phyloP scores from a whole-genome alignment of 2,329 filamentous ascomycete genomes.

The Macrophomina phaseolina region DNA sequence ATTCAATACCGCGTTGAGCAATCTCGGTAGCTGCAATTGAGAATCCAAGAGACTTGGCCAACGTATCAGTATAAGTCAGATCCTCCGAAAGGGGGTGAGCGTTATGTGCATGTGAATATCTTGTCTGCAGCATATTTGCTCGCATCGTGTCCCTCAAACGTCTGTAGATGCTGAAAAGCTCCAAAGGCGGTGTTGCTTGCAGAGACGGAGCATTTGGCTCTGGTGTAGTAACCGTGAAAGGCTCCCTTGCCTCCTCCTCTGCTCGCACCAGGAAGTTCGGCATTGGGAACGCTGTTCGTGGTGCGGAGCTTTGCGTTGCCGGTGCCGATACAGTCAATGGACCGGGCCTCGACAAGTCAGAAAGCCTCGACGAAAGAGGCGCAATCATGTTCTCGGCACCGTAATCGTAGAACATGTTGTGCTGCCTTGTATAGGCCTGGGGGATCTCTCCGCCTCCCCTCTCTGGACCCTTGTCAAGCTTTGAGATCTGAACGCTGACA shows the following conservation, averaged over 20 bases:
- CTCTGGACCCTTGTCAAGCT: constrained; percentile 55
- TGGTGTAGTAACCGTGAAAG: constrained; percentile 9
- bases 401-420: constrained; percentile 59
- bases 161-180: constrained; percentile 62
- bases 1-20: constrained; percentile 82
- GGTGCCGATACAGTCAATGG: constrained; percentile 11
- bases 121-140: constrained; percentile 56
- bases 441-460: constrained; percentile 34
- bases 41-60: constrained; percentile 74
- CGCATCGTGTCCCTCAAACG: constrained; percentile 62
- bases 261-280: constrained; percentile 5
- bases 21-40: constrained; percentile 91
- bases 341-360: constrained; percentile 40
- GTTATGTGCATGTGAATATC: constrained; percentile 51
- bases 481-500: constrained; percentile 56
- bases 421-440: constrained; percentile 44
- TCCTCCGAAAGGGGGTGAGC: constrained; percentile 51
- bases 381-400: constrained; percentile 57
- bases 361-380: constrained; percentile 52
- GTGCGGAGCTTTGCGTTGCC: neutral
- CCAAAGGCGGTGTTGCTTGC: constrained; percentile 41
- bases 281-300: constrained; percentile 10
- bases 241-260: constrained; percentile 22
- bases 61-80: constrained; percentile 60
- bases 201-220: neutral